Base-by-base conservation (phyloP, 2,329 filamentous ascomycete genomes). In the Mycogone perniciosa region DNA sequence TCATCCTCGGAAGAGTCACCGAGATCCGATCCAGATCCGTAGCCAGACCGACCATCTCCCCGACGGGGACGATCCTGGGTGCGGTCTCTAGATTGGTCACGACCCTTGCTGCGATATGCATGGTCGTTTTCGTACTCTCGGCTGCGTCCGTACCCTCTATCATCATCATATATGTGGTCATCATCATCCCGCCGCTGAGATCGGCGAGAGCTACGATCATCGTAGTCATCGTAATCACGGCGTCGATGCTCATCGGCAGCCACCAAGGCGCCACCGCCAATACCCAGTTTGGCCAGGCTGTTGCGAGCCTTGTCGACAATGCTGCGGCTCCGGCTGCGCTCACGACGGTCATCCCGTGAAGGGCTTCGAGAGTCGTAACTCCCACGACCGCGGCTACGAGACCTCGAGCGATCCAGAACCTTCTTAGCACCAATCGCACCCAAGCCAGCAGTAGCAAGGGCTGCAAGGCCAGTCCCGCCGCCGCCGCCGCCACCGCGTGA, bases 351-450 rank as follows among this genome's bases (percentile, higher is more conserved):
- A 54, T 76, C 70, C 3, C 72, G 72, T 2, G 71, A 74, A 2
- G 70, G 71, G 56, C 69, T 72, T 46, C 66, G 63, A 0, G 68
- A 71, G 53, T 75, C 72, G 48, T 60, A 58, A 46, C 73, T 71
- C 7, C 76, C 74, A 29, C 63, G 62, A 47, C 72, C 74, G 26
- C 73, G 70, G 31, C 77, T 72, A 52, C 65, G 66, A 27, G 67
- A 70, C 54, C 81, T 77, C 7, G 81, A 84, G 31, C 73, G 69
- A n/a, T 67, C 76, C 34, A 75, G 60, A 42, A 79, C 64, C 68
- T 84, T 84, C 71, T 85, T 85, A 44, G 75, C 80, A 37, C 77
- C 79, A 9, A 85, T 57, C 7, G 79, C 81, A 48, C 80, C 81
- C 3, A 85, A 63, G 20, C 80, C 81, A 30, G 81, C 81, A 1